A percentile compares a stretch with the other conserved stretches of the same genome.
Conservation (phyloP, 805 yeast genomes). For the Ogataea ramenticola region DNA sequence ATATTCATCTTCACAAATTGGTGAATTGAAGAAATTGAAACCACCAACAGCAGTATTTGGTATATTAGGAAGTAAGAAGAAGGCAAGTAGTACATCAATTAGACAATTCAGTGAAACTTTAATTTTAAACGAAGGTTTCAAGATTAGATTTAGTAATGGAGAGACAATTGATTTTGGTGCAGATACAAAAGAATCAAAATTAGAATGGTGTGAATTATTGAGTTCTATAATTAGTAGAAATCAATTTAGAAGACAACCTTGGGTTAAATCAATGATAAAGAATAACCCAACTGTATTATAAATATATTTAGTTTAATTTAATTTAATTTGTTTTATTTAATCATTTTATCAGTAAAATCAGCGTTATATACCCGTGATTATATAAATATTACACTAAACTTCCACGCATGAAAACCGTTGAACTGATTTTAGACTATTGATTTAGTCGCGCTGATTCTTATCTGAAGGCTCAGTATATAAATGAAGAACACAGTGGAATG, state of each 20-base stretch:
- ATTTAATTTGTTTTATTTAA: no score
- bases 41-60: no score
- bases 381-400: no score
- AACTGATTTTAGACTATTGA: no score
- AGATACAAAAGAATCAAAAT: conserved; percentile 54
- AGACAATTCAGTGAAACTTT: conserved; percentile 71
- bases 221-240: conserved; percentile 42
- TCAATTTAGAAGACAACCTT: conserved; percentile 27
- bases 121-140: conserved; percentile 66
- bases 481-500: no score
- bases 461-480: no score
- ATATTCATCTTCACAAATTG: not conserved
- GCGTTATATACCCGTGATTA: no score
- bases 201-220: conserved; percentile 57
- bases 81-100: conserved; percentile 1
- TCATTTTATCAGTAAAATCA: no score
- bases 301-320: no score
- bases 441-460: no score
- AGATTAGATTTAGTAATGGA: conserved; percentile 66
- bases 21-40: not conserved
- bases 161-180: conserved; percentile 85
- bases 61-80: not conserved
- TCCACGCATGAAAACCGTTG: no score
- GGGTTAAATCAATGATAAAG: conserved; percentile 26
- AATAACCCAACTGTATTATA: not conserved